Percentiles rank a stretch among this genome's conserved stretches.
Conservation (phyloP, 2,329 filamentous ascomycete species). For the Chrysoporthe cubensis region DNA sequence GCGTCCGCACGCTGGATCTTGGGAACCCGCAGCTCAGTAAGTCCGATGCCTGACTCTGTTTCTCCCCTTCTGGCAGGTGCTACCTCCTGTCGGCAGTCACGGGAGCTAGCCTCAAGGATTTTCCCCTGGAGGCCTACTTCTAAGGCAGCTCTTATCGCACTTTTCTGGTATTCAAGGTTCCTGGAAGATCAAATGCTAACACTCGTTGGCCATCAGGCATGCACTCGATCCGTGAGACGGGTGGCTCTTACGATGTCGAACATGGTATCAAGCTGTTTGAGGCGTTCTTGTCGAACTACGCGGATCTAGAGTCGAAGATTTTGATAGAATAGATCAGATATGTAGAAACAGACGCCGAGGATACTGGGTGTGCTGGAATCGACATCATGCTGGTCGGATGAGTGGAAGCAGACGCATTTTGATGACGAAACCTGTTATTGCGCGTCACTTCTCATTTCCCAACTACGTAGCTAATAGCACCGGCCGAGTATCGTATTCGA, state of each 20-base stretch:
- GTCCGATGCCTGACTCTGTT: not conserved
- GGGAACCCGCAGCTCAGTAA: constrained; percentile 83
- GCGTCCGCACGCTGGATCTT: constrained; percentile 85
- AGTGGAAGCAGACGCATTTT: not conserved
- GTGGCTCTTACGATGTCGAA: constrained; percentile 84
- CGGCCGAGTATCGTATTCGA: too few relatives aligned
- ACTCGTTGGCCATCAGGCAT: constrained; percentile 55
- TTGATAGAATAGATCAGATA: constrained; percentile 67
- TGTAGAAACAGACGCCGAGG: not conserved
- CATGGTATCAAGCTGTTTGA: constrained; percentile 85
- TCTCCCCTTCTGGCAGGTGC: not conserved
- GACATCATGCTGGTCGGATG: not conserved
- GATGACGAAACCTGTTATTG: too few relatives aligned
- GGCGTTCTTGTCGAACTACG: constrained; percentile 84
- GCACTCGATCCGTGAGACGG: constrained; percentile 95
- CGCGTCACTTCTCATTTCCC: too few relatives aligned
- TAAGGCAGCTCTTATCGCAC: not conserved
- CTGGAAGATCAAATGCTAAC: not conserved
- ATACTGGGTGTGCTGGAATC: not conserved
- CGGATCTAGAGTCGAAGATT: constrained; percentile 80
- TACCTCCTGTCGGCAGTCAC: not conserved
- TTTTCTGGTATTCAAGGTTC: too few relatives aligned
- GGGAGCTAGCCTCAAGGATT: not conserved
- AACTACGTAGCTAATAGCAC: too few relatives aligned
- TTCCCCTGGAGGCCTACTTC: not conserved